Evolutionary conservation across 2,329 filamentous ascomycete species (phyloP).

Genomic region (Penicillium sclerotigenum): DNA sequence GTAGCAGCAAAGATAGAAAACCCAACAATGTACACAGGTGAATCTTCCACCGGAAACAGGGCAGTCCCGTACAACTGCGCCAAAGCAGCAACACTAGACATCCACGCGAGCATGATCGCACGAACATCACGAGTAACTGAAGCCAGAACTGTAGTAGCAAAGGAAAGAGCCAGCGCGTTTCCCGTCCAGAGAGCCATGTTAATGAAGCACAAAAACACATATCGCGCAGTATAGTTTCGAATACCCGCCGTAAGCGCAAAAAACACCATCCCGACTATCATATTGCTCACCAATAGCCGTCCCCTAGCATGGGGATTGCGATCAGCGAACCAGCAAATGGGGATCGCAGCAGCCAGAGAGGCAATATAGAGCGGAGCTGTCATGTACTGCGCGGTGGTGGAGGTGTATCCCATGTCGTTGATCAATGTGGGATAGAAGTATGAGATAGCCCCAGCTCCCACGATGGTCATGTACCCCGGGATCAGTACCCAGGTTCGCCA

Average conservation of each 20-base stretch:
- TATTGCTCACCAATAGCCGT: background rate
- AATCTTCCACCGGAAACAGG: slow-evolving; percentile 4
- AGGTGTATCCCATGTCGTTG: background rate
- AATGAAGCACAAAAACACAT: slow-evolving; percentile 7
- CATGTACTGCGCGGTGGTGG: slow-evolving; percentile 6
- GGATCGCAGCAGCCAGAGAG: background rate
- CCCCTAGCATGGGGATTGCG: background rate
- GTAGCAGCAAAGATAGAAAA: slow-evolving; percentile 6
- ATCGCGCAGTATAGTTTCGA: background rate
- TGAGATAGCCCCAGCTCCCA: slow-evolving; percentile 2
- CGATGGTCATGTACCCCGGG: slow-evolving; percentile 1
- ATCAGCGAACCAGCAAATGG: slow-evolving; percentile 3
- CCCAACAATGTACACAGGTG: slow-evolving; percentile 2
- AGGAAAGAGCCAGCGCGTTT: slow-evolving; percentile 3
- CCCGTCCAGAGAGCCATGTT: slow-evolving; percentile 4
- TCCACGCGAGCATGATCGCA: slow-evolving; percentile 6
- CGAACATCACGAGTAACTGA: slow-evolving; percentile 1
- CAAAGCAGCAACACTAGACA: slow-evolving; percentile 1
- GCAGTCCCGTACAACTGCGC: slow-evolving; percentile 9
- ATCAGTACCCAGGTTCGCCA: slow-evolving; percentile 7
- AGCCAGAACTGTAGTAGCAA: slow-evolving; percentile 3
- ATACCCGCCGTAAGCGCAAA: slow-evolving; percentile 6
- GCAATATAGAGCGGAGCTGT: slow-evolving; percentile 4
- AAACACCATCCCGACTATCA: slow-evolving; percentile 4
- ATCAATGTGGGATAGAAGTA: slow-evolving; percentile 3